These are phyloP conservation scores for Raffaelea arxii DNA, from an alignment of 2,329 filamentous ascomycete genomes.

Conservation along the genomic window DNA sequence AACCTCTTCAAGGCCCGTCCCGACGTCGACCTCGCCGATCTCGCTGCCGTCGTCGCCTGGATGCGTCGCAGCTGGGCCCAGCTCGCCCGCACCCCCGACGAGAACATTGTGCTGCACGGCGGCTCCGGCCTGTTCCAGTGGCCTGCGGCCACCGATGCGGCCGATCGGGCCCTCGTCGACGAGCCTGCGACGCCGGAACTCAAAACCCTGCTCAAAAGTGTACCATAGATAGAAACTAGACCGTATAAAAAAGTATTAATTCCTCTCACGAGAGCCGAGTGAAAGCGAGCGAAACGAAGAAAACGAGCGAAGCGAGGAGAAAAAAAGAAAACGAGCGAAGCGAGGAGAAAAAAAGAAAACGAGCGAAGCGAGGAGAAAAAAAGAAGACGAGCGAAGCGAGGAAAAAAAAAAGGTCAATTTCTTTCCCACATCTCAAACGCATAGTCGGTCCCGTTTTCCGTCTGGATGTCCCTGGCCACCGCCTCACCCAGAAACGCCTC, in stretches of 20 bases:
- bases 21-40: slow-evolving; percentile 37
- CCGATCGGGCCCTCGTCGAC: slow-evolving; percentile 30
- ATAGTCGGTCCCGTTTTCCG: slow-evolving; percentile 56
- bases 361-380: neutral
- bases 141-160: slow-evolving; percentile 21
- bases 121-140: slow-evolving; percentile 31
- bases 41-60: slow-evolving; percentile 48
- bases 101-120: slow-evolving; percentile 22
- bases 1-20: slow-evolving; percentile 72
- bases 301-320: neutral
- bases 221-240: too few species aligned
- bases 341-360: neutral
- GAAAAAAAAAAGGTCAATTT: slow-evolving; percentile 9
- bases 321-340: neutral
- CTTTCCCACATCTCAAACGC: slow-evolving; percentile 69
- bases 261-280: too few species aligned
- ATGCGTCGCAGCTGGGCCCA: slow-evolving; percentile 38
- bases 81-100: slow-evolving; percentile 41
- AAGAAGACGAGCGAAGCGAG: neutral
- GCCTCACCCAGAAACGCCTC: slow-evolving; percentile 57
- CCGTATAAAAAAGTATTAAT: too few species aligned
- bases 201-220: slow-evolving; percentile 19
- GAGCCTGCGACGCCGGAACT: slow-evolving; percentile 28
- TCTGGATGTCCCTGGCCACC: slow-evolving; percentile 43
- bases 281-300: neutral